Percentiles rank a stretch among this genome's conserved stretches.
phyloP scores from a whole-genome alignment of 2,329 filamentous ascomycete genomes.

The Zymoseptoria brevis region DNA sequence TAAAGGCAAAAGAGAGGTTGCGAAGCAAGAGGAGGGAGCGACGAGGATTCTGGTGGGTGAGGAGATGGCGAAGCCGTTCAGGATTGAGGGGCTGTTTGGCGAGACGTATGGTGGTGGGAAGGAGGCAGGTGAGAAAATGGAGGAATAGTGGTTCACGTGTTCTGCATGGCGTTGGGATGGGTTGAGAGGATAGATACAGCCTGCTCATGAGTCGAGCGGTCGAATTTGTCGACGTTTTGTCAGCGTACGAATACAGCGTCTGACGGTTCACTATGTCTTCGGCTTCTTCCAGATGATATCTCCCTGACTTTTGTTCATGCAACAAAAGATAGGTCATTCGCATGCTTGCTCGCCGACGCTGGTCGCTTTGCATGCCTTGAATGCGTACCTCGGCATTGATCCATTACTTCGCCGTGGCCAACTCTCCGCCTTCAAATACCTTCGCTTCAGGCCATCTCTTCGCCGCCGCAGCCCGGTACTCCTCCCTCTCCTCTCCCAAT shows the following conservation, averaged over 20 bases:
- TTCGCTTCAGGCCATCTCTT: conserved; percentile 34
- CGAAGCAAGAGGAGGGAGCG: background rate
- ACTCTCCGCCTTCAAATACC: conserved; percentile 20
- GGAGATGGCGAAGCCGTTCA: conserved; percentile 91
- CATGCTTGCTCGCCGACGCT: background rate
- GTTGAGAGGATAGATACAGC: background rate
- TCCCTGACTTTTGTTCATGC: background rate
- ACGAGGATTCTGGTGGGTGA: conserved; percentile 68
- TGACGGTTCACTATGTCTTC: background rate
- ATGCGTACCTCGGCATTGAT: background rate
- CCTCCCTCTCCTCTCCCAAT: conserved; percentile 42
- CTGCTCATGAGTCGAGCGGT: background rate
- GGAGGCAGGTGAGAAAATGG: conserved; percentile 24
- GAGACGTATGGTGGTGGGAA: conserved; percentile 41
- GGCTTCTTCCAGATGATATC: background rate
- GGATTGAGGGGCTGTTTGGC: conserved; percentile 86
- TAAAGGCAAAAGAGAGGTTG: conserved; percentile 25
- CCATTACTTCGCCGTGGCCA: background rate
- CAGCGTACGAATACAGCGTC: background rate
- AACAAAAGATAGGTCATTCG: background rate
- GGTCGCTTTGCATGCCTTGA: background rate
- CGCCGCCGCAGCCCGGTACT: conserved; percentile 38
- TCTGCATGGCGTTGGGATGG: background rate
- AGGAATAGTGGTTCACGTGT: background rate
- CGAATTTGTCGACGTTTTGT: background rate